Evolutionary conservation across 2,329 filamentous ascomycete genomes (phyloP), one percentile per base, ranked within the genome.

Genomic region (Ophiocordyceps camponoti-saundersi): DNA sequence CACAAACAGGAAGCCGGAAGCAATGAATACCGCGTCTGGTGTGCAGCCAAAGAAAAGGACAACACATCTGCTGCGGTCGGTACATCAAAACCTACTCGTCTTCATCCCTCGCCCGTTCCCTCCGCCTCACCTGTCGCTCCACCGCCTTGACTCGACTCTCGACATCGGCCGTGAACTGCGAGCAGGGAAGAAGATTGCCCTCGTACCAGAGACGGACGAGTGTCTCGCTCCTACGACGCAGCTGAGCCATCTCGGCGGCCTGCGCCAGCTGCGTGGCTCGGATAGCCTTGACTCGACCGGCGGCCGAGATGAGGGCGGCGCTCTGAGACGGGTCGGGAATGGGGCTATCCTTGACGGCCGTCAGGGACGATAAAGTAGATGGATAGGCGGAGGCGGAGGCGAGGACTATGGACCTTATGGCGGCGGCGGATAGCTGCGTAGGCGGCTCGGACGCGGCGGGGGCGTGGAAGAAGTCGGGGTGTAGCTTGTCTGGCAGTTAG

Each of bases 171-270:
- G 87, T 80, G 48, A 75, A 73, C 53, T 79, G 75, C 0, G 81
- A 81, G 53, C 77, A 77, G 12, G 73, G 72, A 44, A 94, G 66
- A 42, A 92, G 70, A 3, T 79, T 77, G 22, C 76, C 67, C 59
- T 88, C 80, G 62, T 90, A 88, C 82, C 86, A 93, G 34, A 69
- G 63, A 52, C 80, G 73, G 49, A 87, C 63, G 22, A 75, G 65
- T 51, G 61, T 60, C 61, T 79, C 84, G 64, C 74, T 89, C 52
- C 71, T 72, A 51, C 65, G 72, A 59, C 77, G 72, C 58, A 83
- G 70, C 59, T 75, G 75, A 21, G 73, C 74, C 51, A 85, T 74
- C 60, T 82, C 77, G 44, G 70, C 68, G 39, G 62, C 69, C 61
- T 86, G 81, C 16, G 74, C 70, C 20, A 72, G 59, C 56, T 87